Evolutionary conservation across 1,284 basidiomycete genomes (phyloP).

Genomic region (Mycosarcoma maydis): DNA sequence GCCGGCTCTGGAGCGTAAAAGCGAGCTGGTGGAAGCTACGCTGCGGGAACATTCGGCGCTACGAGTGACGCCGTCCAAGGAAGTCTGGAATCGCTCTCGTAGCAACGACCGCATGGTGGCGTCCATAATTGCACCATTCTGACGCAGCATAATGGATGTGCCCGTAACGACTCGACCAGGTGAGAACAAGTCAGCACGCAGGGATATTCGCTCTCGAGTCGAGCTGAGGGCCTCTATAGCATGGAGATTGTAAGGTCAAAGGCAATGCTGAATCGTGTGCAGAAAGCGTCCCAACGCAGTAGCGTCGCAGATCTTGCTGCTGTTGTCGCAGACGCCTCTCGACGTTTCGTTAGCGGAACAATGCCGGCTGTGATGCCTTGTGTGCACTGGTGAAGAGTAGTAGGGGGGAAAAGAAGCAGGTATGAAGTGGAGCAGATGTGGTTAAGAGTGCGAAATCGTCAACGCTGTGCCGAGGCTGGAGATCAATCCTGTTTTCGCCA

Average conservation of each 20-base stretch:
- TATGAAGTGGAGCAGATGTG: background rate
- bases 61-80: constrained; percentile 33
- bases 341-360: too few species aligned
- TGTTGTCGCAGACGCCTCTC: too few species aligned
- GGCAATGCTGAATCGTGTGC: too few species aligned
- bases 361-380: too few species aligned
- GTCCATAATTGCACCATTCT: constrained; percentile 19
- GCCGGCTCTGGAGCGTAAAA: constrained; percentile 30
- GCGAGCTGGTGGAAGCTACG: constrained; percentile 16
- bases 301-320: too few species aligned
- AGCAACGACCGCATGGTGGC: constrained; percentile 29
- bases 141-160: constrained; percentile 8
- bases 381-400: too few species aligned
- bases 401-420: background rate
- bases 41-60: constrained; percentile 25
- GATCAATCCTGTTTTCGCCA: background rate
- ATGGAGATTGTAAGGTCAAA: too few species aligned
- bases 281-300: too few species aligned
- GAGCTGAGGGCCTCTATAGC: too few species aligned
- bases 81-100: constrained; percentile 32
- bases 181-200: too few species aligned
- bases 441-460: background rate
- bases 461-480: background rate
- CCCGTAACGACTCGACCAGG: background rate
- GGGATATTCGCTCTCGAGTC: too few species aligned